phyloP scores from a whole-genome alignment of 305 asterid genomes.

The Solanum hybrid region DNA sequence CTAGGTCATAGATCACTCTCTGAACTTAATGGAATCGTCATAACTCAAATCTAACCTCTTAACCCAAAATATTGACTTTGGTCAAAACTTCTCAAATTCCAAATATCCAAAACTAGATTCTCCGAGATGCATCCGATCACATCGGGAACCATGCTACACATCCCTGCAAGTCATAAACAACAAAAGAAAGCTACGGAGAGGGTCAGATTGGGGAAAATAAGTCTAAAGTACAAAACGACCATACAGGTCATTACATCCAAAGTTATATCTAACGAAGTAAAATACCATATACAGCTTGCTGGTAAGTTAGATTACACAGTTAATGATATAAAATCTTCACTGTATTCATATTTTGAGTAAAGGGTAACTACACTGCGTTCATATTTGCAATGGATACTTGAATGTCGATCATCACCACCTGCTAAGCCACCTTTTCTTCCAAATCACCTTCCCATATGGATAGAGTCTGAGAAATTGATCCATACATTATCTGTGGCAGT shows the following conservation, averaged over 20 bases:
- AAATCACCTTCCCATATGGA: neutral
- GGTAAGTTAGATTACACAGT: neutral
- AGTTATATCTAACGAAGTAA: neutral
- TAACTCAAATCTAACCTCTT: neutral
- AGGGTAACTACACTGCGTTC: neutral
- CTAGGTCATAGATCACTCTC: neutral
- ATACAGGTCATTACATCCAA: neutral
- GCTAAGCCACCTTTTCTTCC: neutral
- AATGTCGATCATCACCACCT: neutral
- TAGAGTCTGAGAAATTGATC: neutral
- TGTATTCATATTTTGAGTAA: neutral
- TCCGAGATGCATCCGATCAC: neutral
- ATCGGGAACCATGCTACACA: neutral
- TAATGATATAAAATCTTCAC: neutral
- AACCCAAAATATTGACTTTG: neutral
- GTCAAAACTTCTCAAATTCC: neutral
- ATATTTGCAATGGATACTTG: neutral
- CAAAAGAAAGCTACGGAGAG: neutral
- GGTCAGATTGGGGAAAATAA: neutral
- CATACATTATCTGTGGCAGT: neutral
- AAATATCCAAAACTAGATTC: neutral
- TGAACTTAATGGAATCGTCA: neutral
- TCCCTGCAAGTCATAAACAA: neutral
- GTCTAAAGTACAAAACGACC: neutral
- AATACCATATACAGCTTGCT: neutral